These are phyloP conservation scores for Cicer arietinum DNA, from an alignment of 306 rosid species.

Conservation along the genomic window DNA sequence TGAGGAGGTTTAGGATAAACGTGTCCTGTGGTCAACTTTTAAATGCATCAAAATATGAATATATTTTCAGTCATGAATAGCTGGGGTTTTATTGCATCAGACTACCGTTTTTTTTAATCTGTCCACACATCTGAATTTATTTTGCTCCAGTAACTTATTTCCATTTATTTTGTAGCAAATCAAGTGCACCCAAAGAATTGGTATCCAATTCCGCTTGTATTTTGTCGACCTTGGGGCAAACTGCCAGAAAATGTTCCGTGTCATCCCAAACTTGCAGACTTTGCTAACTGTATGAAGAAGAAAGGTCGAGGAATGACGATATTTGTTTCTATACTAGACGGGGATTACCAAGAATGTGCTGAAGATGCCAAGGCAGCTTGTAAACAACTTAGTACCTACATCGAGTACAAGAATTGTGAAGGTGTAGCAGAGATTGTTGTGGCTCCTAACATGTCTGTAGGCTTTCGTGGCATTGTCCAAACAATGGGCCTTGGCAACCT, in stretches of 20 bases:
- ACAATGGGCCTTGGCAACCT: conserved; percentile 99
- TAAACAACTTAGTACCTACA: conserved; percentile 89
- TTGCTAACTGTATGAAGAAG: conserved; percentile 98
- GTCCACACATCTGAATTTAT: conserved; percentile 5
- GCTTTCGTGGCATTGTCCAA: conserved; percentile 94
- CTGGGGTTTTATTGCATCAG: neutral
- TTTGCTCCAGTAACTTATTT: conserved; percentile 35
- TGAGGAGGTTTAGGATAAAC: conserved; percentile 12
- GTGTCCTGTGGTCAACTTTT: conserved; percentile 4
- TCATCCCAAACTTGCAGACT: conserved; percentile 99
- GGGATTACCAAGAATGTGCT: conserved; percentile 92
- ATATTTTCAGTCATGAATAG: conserved; percentile 4
- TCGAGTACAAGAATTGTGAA: conserved; percentile 97
- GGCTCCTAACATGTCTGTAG: conserved; percentile 92
- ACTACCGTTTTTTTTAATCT: neutral
- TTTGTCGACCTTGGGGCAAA: conserved; percentile 99
- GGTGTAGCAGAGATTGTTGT: conserved; percentile 99
- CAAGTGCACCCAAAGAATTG: conserved; percentile 99
- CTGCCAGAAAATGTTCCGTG: conserved; percentile 99
- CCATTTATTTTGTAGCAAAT: conserved; percentile 66
- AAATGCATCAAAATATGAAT: conserved; percentile 1
- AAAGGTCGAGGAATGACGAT: conserved; percentile 99
- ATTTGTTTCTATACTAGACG: conserved; percentile 91
- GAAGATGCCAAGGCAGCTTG: conserved; percentile 95
- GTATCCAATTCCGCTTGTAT: conserved; percentile 96